Conservation (phyloP, 257 asterid genomes). For the Salvia miltiorrhiza region DNA sequence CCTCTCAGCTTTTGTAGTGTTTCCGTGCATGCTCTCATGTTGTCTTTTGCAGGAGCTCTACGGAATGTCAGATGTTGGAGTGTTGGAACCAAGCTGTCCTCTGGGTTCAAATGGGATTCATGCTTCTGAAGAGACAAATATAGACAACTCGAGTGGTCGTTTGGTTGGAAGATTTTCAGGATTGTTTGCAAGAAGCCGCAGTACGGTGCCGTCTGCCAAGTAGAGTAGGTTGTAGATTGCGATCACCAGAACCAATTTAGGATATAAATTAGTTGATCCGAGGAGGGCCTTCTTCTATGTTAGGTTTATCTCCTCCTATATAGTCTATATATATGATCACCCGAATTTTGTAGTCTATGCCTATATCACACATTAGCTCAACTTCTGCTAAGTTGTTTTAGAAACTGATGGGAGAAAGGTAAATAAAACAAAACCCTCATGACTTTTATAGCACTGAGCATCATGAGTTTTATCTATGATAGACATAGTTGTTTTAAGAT, state of each 20-base stretch:
- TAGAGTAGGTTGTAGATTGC: constrained; percentile 23
- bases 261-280: constrained; percentile 10
- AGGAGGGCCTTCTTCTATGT: not conserved
- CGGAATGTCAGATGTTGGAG: constrained; percentile 35
- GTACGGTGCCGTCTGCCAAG: constrained; percentile 47
- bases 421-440: constrained; percentile 1
- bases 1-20: not conserved
- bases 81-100: constrained; percentile 29
- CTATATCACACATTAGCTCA: not conserved
- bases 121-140: constrained; percentile 38
- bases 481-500: too few relatives aligned
- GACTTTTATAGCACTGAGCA: not conserved
- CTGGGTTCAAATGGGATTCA: constrained; percentile 18
- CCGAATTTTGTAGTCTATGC: constrained; percentile 27
- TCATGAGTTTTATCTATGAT: too few relatives aligned
- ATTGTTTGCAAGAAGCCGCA: constrained; percentile 46
- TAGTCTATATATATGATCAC: constrained; percentile 13
- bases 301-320: not conserved
- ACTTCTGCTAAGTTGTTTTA: not conserved
- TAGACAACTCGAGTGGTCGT: constrained; percentile 28
- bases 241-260: not conserved
- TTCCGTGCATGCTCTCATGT: not conserved
- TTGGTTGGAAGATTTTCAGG: constrained; percentile 39
- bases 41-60: constrained; percentile 32
- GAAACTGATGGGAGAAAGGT: not conserved